Conservation (phyloP, 768 basidiomycete genomes). For the Gloeopeniophorella convolvens region DNA sequence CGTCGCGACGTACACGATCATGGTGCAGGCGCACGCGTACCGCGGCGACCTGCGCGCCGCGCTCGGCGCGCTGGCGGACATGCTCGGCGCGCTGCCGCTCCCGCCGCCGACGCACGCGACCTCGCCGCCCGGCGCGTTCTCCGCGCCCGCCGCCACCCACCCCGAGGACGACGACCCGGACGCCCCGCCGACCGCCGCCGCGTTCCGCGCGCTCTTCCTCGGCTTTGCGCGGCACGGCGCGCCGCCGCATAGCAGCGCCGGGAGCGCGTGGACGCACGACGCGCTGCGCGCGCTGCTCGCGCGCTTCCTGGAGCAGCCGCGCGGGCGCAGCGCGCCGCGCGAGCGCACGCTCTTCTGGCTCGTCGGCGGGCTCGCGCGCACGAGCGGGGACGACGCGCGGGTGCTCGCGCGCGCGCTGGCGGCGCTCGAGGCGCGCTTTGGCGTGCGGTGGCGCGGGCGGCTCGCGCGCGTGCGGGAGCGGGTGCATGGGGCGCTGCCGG, state of each 20-base stretch:
- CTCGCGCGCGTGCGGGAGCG: slow-evolving; percentile 37
- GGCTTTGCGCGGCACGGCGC: slow-evolving; percentile 62
- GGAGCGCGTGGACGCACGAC: slow-evolving; percentile 46
- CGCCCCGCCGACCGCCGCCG: slow-evolving; percentile 41
- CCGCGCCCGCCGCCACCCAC: slow-evolving; percentile 23
- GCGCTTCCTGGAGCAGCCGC: slow-evolving; percentile 54
- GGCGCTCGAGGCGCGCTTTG: slow-evolving; percentile 50
- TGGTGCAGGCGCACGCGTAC: slow-evolving; percentile 68
- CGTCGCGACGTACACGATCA: slow-evolving; percentile 54
- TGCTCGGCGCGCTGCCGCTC: slow-evolving; percentile 40
- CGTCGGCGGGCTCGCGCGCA: slow-evolving; percentile 54
- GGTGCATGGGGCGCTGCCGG: slow-evolving; percentile 29
- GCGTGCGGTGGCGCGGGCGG: slow-evolving; percentile 37
- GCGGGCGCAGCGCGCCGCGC: slow-evolving; percentile 36
- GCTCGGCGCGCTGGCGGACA: slow-evolving; percentile 57
- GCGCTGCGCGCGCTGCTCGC: slow-evolving; percentile 54
- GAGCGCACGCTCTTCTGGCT: slow-evolving; percentile 57
- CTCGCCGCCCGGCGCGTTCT: too few relatives aligned
- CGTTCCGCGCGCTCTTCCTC: slow-evolving; percentile 69
- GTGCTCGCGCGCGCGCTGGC: slow-evolving; percentile 52
- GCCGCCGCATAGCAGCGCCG: slow-evolving; percentile 14
- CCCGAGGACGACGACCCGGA: slow-evolving; percentile 25
- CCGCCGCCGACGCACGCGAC: slow-evolving; percentile 29
- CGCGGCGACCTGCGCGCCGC: slow-evolving; percentile 56
- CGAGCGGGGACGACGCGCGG: slow-evolving; percentile 45